phyloP scores from a whole-genome alignment of 2,329 filamentous ascomycete genomes.

The Penicillium sp. region DNA sequence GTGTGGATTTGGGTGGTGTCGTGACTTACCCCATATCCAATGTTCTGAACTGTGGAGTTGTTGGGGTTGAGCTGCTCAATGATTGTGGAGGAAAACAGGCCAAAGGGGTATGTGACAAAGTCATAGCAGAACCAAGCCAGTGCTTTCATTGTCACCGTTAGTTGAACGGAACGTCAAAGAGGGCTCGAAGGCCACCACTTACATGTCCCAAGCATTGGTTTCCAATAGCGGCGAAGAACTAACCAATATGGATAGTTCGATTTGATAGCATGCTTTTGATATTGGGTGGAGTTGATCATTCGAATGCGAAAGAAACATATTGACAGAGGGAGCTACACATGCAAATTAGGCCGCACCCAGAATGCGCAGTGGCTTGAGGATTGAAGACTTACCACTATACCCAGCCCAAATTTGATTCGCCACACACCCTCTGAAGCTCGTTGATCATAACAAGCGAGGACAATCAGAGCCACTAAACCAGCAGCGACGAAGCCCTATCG shows the following conservation, averaged over 20 bases:
- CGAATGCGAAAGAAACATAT: conserved; percentile 57
- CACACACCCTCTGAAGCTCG: conserved; percentile 42
- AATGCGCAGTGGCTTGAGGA: no score
- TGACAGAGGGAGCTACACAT: conserved; percentile 44
- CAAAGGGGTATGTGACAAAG: conserved; percentile 58
- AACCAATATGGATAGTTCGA: conserved; percentile 52
- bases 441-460: conserved; percentile 26
- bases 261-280: conserved; percentile 50
- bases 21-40: conserved; percentile 25
- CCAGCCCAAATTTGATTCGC: conserved; percentile 54
- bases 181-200: not conserved
- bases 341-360: not conserved
- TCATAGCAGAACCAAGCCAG: conserved; percentile 58
- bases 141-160: conserved; percentile 20
- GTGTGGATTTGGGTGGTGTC: no score
- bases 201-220: conserved; percentile 51
- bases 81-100: conserved; percentile 58
- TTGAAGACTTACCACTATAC: conserved; percentile 38
- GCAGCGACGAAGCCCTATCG: conserved; percentile 26
- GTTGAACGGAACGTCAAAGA: not conserved
- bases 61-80: conserved; percentile 45
- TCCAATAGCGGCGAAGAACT: conserved; percentile 53
- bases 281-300: conserved; percentile 55
- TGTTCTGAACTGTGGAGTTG: conserved; percentile 42
- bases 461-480: conserved; percentile 27